Evolutionary conservation across 805 yeast genomes (phyloP).

Genomic region (Yarrowia sp.): DNA sequence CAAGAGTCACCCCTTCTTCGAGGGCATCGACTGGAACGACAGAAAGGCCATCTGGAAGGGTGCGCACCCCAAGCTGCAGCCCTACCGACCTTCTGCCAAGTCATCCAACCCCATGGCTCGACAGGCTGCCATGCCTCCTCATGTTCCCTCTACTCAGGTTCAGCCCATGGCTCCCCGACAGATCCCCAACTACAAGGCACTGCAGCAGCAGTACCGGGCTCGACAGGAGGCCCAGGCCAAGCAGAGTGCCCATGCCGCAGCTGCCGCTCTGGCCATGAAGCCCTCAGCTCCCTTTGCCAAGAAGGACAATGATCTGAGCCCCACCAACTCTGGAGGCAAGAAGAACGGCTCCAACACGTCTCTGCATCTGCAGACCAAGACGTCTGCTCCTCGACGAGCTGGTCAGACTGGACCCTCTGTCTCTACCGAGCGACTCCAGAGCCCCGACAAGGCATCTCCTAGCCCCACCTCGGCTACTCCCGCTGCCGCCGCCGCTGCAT

Average conservation of each 20-base stretch:
- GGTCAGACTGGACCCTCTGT: slow-evolving; percentile 11
- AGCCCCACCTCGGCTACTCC: slow-evolving; percentile 9
- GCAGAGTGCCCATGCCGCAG: slow-evolving; percentile 22
- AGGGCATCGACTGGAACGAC: slow-evolving; percentile 66
- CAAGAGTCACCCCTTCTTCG: slow-evolving; percentile 70
- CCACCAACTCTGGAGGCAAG: slow-evolving; percentile 8
- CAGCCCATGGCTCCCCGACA: slow-evolving; percentile 23
- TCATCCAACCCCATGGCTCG: slow-evolving; percentile 27
- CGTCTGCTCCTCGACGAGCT: slow-evolving; percentile 8
- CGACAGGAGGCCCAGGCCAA: slow-evolving; percentile 22
- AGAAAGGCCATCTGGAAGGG: slow-evolving; percentile 66
- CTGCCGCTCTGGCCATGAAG: slow-evolving; percentile 27
- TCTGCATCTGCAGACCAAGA: slow-evolving; percentile 14
- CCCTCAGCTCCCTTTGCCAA: slow-evolving; percentile 22
- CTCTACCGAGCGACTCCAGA: slow-evolving; percentile 8
- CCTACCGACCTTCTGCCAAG: slow-evolving; percentile 47
- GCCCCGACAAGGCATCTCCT: slow-evolving; percentile 12
- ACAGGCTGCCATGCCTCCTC: slow-evolving; percentile 24
- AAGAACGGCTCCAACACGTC: slow-evolving; percentile 14
- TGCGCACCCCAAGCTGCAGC: slow-evolving; percentile 65
- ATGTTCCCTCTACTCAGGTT: not conserved
- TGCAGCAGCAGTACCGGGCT: slow-evolving; percentile 27
- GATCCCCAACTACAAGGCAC: slow-evolving; percentile 28
- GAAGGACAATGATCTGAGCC: slow-evolving; percentile 18
- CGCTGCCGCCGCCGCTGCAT: not conserved